Base-by-base conservation (phyloP, 2,329 filamentous ascomycete species). In the Scleromitrula shiraiana region DNA sequence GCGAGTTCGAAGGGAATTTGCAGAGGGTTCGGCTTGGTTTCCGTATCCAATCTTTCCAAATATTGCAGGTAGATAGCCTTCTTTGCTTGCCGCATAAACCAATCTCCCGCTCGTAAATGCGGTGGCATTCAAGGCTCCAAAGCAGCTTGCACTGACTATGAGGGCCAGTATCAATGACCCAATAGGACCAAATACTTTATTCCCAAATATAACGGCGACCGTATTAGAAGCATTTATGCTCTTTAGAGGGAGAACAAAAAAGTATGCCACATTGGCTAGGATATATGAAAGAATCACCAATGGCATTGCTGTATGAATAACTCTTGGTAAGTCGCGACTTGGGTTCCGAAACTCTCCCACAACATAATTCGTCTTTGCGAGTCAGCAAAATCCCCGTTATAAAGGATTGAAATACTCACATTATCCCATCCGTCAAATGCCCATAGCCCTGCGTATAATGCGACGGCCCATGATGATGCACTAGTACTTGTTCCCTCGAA, bases 351-450 rank as follows among this genome's bases (percentile, higher is more conserved):
- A 97, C 68, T 98, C 93, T 59, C 90, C 93, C 0, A 94, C 89
- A 6, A 98, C 93, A 62, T 96, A 98, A 68, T 96, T 98, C 53
- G 91, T 95, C 88, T 93, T 54, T 8, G 19, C 37, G 29, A 32
- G 54, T 67, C 56, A 68, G 60, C 47, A 53, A 12, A 38, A 3
- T 7, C 12, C 17, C 5, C 20, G 15, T 6, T 14, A 22, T 30
- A 24, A n/a, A 46, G 23, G 6, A 20, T 22, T 36, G 8, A 8
- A n/a, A 41, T 27, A 73, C 84, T 70, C 70, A 93, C 88, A 66
- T 98, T 98, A 64, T 98, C 93, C 93, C 93, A 98, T 24, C 93
- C 93, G 64, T 98, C 93, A 68, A 93, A 98, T 1, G 93, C 93
- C 93, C 93, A 98, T 5, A 98, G 75, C 7, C 93, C 93, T 14